Base-by-base conservation (phyloP, 225 moss, liverwort and hornwort genomes). In the Pleurozium schreberi region DNA sequence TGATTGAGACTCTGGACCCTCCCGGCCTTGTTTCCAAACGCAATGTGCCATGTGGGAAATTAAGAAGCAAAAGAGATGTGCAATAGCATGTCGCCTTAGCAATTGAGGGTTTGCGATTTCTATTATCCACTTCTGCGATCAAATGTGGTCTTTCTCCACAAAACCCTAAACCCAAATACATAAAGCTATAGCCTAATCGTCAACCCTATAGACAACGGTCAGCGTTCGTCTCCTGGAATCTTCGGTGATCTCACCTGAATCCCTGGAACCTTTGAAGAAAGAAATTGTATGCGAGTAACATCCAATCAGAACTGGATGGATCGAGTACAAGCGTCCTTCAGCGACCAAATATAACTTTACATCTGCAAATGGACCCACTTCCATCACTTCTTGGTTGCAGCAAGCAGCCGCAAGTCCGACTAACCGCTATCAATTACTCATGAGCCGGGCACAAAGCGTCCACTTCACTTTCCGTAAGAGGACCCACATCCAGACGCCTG, bases 231-330 rank as follows among this genome's bases (percentile, higher is more conserved):
- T 80, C 59, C 40, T 53, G 34, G 57, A 87, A 25, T 58, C 58
- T 67, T 57, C 43, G 34, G 66, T 57, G 66, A 34, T 42, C 31
- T 52, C 64, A 43, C 43, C 84, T 43, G 64, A 64, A 75, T 13
- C 14, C 43, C 53, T 42, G 27, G 33, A 76, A 87, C 77, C 88
- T 89, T 83, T 11, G 50, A 71, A 83, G 89, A 75, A 61, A 87
- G 87, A 89, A 33, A 89, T 89, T 82, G 69, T 75, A 92, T 90
- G 57, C 61, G 92, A 87, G 92, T 81, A 81, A 76, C 75, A 87
- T 89, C 84, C 84, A 50, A 87, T 89, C 91, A 66, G 73, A 52
- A 60, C 60, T 89, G 85, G 75, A 68, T 73, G 83, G 83, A 89
- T 84, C 84, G 59, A 81, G 80, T 91, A 89, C 84, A 67, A 81